phyloP scores from a whole-genome alignment of 345 rosid species.

The Barbarea vulgaris region DNA sequence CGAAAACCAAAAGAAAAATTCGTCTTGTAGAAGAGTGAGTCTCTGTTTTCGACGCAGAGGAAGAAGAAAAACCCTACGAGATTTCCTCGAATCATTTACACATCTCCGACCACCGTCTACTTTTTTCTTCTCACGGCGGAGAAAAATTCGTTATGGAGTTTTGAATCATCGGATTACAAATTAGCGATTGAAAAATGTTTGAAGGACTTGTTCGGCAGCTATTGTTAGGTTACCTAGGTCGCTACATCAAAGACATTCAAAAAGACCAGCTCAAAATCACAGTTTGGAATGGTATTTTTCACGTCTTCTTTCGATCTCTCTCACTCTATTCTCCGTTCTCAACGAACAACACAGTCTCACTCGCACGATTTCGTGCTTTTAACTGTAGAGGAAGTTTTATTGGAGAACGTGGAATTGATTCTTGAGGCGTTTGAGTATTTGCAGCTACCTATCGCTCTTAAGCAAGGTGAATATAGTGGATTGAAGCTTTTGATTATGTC shows the following conservation, averaged over 20 bases:
- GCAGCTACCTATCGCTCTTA: conserved; percentile 77
- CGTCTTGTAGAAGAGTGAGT: not conserved
- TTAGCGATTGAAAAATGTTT: conserved; percentile 49
- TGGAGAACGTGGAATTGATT: conserved; percentile 80
- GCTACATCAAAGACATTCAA: conserved; percentile 77
- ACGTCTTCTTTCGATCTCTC: not conserved
- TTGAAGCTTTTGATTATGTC: not conserved
- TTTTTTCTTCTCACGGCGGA: conserved; percentile 12
- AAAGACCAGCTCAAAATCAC: conserved; percentile 80
- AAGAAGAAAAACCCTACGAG: conserved; percentile 36
- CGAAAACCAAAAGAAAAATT: conserved; percentile 21
- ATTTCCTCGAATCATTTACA: conserved; percentile 22
- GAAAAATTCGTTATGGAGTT: not conserved
- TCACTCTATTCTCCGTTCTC: not conserved
- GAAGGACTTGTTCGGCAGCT: conserved; percentile 72
- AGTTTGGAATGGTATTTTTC: conserved; percentile 56
- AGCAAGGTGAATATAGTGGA: conserved; percentile 51
- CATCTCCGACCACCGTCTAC: conserved; percentile 31
- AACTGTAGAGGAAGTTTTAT: conserved; percentile 57
- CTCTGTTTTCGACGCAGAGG: conserved; percentile 25
- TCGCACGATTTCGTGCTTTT: not conserved
- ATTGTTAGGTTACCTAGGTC: conserved; percentile 74
- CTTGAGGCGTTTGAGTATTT: conserved; percentile 92
- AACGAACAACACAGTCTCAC: conserved; percentile 20
- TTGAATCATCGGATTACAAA: not conserved